Conservation (phyloP, 768 basidiomycete genomes). For the Rhodotorula sphaerocarpa region DNA sequence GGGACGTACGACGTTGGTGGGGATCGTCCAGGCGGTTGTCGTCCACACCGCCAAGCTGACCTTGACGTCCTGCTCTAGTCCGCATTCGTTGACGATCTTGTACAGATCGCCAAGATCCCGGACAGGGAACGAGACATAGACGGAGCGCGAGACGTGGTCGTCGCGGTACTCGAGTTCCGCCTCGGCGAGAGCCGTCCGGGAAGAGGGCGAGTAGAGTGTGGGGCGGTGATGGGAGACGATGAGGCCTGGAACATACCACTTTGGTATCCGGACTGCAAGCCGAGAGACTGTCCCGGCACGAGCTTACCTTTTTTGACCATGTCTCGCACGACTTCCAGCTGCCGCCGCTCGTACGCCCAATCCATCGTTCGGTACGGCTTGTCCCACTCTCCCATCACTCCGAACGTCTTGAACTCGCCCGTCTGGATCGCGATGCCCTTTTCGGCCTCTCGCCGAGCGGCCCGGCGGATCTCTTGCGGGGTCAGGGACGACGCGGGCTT, state of each 20-base stretch:
- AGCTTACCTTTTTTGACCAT: slow-evolving; percentile 74
- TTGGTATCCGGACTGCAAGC: neutral
- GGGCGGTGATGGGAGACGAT: slow-evolving; percentile 81
- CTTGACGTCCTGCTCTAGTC: slow-evolving; percentile 18
- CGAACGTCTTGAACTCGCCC: slow-evolving; percentile 68
- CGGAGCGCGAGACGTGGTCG: slow-evolving; percentile 75
- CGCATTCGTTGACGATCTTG: no score
- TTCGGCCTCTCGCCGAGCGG: slow-evolving; percentile 64
- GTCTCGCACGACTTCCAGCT: slow-evolving; percentile 69
- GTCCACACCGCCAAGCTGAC: slow-evolving; percentile 80
- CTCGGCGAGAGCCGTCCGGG: slow-evolving; percentile 85
- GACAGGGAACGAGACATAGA: slow-evolving; percentile 71
- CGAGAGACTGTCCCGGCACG: neutral
- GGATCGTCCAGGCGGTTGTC: slow-evolving; percentile 94
- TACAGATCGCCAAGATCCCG: slow-evolving; percentile 35
- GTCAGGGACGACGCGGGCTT: slow-evolving; percentile 49
- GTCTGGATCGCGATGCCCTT: slow-evolving; percentile 68
- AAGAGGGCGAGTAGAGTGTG: slow-evolving; percentile 90
- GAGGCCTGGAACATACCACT: slow-evolving; percentile 63
- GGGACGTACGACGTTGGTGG: slow-evolving; percentile 75
- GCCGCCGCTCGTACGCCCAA: slow-evolving; percentile 75
- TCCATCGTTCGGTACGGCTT: slow-evolving; percentile 83
- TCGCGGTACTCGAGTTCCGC: slow-evolving; percentile 87
- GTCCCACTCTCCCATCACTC: slow-evolving; percentile 78
- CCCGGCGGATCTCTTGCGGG: slow-evolving; percentile 57